Evolutionary conservation across 2,329 filamentous ascomycete genomes (phyloP), one percentile per base, ranked within the genome.

Genomic region (Pseudofabraea citricarpa): DNA sequence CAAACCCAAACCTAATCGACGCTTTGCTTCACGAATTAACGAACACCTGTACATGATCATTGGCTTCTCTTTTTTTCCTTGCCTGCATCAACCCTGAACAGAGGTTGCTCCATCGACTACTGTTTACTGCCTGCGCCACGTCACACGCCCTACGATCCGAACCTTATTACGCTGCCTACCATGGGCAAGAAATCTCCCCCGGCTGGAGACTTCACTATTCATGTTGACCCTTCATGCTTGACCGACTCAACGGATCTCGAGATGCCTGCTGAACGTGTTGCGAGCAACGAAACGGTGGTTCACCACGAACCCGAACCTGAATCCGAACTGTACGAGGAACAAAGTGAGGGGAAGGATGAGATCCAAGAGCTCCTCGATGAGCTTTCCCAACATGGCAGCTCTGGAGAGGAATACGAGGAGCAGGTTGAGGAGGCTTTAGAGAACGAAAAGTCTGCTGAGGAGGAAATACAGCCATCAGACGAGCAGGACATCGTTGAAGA

Each of bases 181-280:
- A 16, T 35, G 7, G 26, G 10, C 12, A 22, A 32, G 18, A 57
- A 54, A 45, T 40, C 50, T 19, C 46, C 46, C 31, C 45, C 52
- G 27, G 47, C 38, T 15, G 36, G 48, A 21, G 50, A 54, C 24
- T 60, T 60, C 45, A 47, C 52, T 32, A 59, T 61, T 32, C 56
- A 60, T 42, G 56, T 60, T 22, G 58, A 60, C 40, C 40, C 45
- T 12, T 59, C 56, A 13, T 55, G 54, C 38, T 38, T 59, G 31
- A 53, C 51, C 16, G 46, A 59, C 20, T 45, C 39, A 15, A 48
- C 43, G 22, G 48, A 49, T 10, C 33, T 40, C 26, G 46, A 51
- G 22, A 48, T 52, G 51, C 47, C 55, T 26, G 29, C 47, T 5
- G 52, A 57, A 31, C 38, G 49, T 31, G 43, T 49, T 8, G 32